Evolutionary conservation across 352 stramenopile genomes (phyloP).

Genomic region (Globisporangium spinosum): DNA sequence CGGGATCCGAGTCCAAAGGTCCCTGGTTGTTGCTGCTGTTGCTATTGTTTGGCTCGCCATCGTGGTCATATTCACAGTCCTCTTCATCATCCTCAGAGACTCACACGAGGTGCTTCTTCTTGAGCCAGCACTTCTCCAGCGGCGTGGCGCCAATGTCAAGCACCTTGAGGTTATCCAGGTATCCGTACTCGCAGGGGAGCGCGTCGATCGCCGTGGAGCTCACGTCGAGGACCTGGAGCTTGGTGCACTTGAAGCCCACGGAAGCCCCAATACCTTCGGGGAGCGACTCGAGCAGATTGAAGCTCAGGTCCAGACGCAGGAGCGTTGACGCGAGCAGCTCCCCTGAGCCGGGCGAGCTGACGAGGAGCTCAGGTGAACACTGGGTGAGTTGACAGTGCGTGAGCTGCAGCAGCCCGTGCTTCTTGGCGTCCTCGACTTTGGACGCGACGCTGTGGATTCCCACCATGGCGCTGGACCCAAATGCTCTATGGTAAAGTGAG

Average conservation of each 20-base stretch:
- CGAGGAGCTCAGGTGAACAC: constrained; percentile 39
- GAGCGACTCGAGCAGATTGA: constrained; percentile 66
- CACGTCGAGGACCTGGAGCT: constrained; percentile 72
- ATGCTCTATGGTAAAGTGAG: neutral
- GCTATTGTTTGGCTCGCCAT: neutral
- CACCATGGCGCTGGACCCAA: neutral
- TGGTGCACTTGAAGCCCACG: constrained; percentile 39
- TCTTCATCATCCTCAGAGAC: constrained; percentile 10
- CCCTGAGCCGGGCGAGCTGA: neutral
- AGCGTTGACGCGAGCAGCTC: constrained; percentile 35
- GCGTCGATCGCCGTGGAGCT: constrained; percentile 56
- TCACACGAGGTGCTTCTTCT: constrained; percentile 47
- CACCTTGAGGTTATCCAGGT: constrained; percentile 50
- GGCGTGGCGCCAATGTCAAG: constrained; percentile 75
- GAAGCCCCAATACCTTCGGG: constrained; percentile 56
- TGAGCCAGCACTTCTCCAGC: constrained; percentile 50
- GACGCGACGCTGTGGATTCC: constrained; percentile 25
- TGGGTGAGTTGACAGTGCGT: constrained; percentile 38
- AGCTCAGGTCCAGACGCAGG: constrained; percentile 74
- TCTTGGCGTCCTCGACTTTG: constrained; percentile 57
- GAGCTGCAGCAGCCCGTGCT: constrained; percentile 58
- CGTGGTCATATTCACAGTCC: neutral
- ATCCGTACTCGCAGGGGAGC: constrained; percentile 66
- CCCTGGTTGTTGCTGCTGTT: constrained; percentile 6
- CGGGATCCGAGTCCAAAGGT: neutral